Evolutionary conservation across 2,329 filamentous ascomycete genomes (phyloP), one percentile per base, ranked within the genome.

Genomic region (Capronia americana): DNA sequence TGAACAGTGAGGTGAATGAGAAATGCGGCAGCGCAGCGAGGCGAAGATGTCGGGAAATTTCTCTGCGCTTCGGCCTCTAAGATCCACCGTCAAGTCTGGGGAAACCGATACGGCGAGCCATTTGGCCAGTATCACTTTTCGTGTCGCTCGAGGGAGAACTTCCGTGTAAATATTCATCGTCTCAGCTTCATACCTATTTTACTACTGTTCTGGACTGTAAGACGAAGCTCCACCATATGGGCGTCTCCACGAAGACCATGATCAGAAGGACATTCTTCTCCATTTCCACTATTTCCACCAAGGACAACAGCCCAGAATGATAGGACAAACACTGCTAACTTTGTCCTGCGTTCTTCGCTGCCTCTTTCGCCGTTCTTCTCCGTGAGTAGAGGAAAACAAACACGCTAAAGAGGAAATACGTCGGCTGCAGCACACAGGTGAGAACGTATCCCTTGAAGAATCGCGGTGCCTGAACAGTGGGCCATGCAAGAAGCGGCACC

Each of bases 391-490:
- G 6, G 28, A 30, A 30, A 30, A 30, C 28, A 30, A 30, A 30
- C 28, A 30, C 28, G 28, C 28, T 30, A 30, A 30, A 30, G 28
- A 30, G 6, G 28, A 30, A 30, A 30, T 30, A 30, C 28, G 28
- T 30, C 28, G 57, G 57, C 41, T 60, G 57, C 41, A 50, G 4
- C 12, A 48, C 24, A 14, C 12, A n/a, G 41, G 38, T 50, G 7
- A 50, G 24, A 28, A 60, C 24, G 51, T 65, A 65, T n/a, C 63
- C 63, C 26, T 56, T 65, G 38, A 62, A 56, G 59, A 46, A 57
- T 24, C 63, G 28, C 2, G 63, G 63, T 38, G 57, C 57, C 32
- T 65, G 46, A 20, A 65, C 50, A 7, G 63, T 65, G 14, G 48
- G 48, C 63, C 46, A 65, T 3, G 44, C 48, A 14, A 64, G 30